phyloP scores from a whole-genome alignment of 768 basidiomycete genomes.

The Hygrophorus russula region DNA sequence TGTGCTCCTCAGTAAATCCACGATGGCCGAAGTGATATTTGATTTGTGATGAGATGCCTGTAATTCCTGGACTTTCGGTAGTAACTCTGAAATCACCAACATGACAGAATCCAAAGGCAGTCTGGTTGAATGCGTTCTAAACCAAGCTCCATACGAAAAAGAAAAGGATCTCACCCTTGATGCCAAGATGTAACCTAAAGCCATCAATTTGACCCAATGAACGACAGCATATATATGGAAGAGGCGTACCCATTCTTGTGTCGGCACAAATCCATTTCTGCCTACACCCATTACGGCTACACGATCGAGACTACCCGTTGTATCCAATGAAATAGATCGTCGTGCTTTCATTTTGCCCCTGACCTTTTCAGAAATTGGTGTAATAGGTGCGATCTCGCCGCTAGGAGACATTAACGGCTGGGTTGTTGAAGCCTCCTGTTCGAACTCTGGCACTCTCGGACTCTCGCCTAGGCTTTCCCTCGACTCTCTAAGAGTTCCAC shows the following conservation, averaged over 20 bases:
- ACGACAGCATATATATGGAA: conserved; percentile 3
- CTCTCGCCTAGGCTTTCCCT: conserved; percentile 9
- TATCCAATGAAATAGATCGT: conserved; percentile 40
- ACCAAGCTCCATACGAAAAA: background rate
- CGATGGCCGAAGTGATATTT: conserved; percentile 55
- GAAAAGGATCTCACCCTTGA: conserved; percentile 54
- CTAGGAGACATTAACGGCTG: conserved; percentile 33
- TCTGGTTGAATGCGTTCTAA: conserved; percentile 25
- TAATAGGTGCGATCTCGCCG: conserved; percentile 18
- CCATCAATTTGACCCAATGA: conserved; percentile 2
- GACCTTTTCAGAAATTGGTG: conserved; percentile 66
- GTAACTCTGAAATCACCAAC: conserved; percentile 77
- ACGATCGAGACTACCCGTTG: conserved; percentile 46
- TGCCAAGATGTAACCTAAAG: conserved; percentile 85
- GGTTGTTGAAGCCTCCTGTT: conserved; percentile 21
- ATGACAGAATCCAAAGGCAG: conserved; percentile 84
- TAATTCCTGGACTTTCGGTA: conserved; percentile 75
- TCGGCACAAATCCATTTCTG: conserved; percentile 87
- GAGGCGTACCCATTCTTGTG: conserved; percentile 86
- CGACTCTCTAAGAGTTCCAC: conserved; percentile 12
- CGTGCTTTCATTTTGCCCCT: conserved; percentile 85
- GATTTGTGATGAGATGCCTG: conserved; percentile 56
- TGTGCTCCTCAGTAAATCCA: conserved; percentile 64
- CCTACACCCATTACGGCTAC: conserved; percentile 64
- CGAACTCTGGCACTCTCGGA: conserved; percentile 11